phyloP scores from a whole-genome alignment of 1,284 basidiomycete genomes.

The Marasmius tenuissimus region DNA sequence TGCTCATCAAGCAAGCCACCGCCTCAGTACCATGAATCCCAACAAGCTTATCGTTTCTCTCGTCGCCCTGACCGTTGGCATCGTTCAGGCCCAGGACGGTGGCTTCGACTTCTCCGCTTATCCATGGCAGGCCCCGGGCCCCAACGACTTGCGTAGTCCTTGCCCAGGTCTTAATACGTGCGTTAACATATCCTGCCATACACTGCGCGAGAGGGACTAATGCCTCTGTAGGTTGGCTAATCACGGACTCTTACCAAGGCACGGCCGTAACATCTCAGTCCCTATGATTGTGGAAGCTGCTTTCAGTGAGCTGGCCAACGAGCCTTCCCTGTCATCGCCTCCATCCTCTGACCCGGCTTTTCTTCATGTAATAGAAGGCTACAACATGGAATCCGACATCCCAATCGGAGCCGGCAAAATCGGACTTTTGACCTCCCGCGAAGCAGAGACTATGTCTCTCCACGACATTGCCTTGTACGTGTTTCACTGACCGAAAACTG shows the following conservation, averaged over 20 bases:
- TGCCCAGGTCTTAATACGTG: background rate
- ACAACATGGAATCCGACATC: slow-evolving; percentile 2
- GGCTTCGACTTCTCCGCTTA: too few relatives aligned
- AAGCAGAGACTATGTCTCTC: slow-evolving; percentile 11
- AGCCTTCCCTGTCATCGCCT: background rate
- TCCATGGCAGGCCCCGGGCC: too few relatives aligned
- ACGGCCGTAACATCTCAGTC: slow-evolving; percentile 18
- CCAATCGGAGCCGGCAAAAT: slow-evolving; percentile 13
- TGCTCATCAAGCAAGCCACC: too few relatives aligned
- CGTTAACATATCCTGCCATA: background rate
- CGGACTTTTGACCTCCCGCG: slow-evolving; percentile 10
- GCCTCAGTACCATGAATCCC: too few relatives aligned
- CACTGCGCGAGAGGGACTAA: background rate
- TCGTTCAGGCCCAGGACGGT: too few relatives aligned
- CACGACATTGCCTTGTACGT: slow-evolving; percentile 15
- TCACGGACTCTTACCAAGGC: slow-evolving; percentile 19
- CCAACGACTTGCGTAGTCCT: background rate
- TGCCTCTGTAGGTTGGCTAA: slow-evolving; percentile 16
- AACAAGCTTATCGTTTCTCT: too few relatives aligned
- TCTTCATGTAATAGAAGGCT: slow-evolving; percentile 2
- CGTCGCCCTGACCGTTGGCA: too few relatives aligned
- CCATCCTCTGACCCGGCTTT: background rate
- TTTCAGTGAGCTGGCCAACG: slow-evolving; percentile 1
- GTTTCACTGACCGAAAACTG: background rate
- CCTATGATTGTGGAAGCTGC: slow-evolving; percentile 12